Conservation (phyloP, 192 early-diverging fungal species). For the Podochytrium sp. region DNA sequence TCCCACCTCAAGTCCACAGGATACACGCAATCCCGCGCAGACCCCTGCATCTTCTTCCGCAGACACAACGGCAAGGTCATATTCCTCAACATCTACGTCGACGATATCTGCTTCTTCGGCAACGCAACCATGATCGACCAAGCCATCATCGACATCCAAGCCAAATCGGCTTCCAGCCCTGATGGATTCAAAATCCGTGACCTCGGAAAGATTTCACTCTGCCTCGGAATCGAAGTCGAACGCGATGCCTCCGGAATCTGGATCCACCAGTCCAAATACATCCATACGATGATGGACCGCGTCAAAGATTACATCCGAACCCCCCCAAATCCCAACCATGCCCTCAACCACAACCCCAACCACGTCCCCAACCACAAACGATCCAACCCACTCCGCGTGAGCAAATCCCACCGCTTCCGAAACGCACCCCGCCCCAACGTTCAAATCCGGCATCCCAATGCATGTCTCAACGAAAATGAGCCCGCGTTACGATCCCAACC, state of each 20-base stretch:
- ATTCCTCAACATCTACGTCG: neutral
- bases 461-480: neutral
- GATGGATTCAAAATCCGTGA: neutral
- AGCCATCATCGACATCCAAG: neutral
- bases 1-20: neutral
- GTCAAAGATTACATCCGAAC: neutral
- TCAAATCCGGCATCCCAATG: too few relatives aligned
- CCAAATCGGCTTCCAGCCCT: too few relatives aligned
- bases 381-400: neutral
- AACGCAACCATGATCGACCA: neutral
- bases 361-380: neutral
- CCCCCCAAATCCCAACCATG: too few relatives aligned
- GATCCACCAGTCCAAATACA: constrained; percentile 24
- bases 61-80: neutral
- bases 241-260: neutral
- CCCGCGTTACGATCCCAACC: neutral
- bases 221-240: constrained; percentile 10
- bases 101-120: neutral
- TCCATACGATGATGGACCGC: neutral
- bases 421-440: neutral
- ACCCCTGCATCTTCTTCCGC: neutral
- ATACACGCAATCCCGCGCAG: neutral
- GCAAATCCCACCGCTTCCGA: neutral
- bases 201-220: neutral
- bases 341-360: too few relatives aligned